Evolutionary conservation across 345 rosid species (phyloP).

Genomic region (Aquilaria sinensis): DNA sequence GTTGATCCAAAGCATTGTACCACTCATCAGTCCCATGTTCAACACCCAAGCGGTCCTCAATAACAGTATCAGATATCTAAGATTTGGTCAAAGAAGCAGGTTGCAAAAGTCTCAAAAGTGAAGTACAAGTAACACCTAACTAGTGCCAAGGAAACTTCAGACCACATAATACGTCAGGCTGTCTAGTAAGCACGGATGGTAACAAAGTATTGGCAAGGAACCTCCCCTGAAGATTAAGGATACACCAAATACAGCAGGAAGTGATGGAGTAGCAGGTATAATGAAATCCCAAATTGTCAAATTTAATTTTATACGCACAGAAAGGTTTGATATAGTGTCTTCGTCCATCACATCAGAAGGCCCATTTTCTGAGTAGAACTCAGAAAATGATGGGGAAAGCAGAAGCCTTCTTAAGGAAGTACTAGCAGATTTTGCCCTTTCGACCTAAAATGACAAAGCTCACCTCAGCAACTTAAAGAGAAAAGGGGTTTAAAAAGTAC

Average conservation of each 20-base stretch:
- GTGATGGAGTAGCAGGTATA: constrained; percentile 88
- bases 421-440: constrained; percentile 71
- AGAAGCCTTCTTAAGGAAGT: constrained; percentile 77
- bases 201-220: too few relatives aligned
- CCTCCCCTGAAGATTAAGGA: constrained; percentile 26
- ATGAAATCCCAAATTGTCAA: constrained; percentile 93
- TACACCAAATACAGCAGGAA: constrained; percentile 97
- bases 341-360: constrained; percentile 86
- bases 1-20: constrained; percentile 69
- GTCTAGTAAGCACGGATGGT: too few relatives aligned
- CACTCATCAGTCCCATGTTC: constrained; percentile 80
- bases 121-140: constrained; percentile 2
- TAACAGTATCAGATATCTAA: constrained; percentile 91
- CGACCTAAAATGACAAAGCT: constrained; percentile 53
- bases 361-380: constrained; percentile 74
- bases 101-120: not conserved
- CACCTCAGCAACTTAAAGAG: constrained; percentile 2
- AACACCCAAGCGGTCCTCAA: constrained; percentile 93
- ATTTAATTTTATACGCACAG: constrained; percentile 68
- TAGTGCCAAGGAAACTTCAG: not conserved
- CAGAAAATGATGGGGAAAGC: constrained; percentile 80
- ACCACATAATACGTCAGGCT: too few relatives aligned
- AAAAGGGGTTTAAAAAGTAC: not conserved
- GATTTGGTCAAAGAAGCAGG: constrained; percentile 24
- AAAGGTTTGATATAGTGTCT: constrained; percentile 79